phyloP scores from a whole-genome alignment of 352 stramenopile species.

The Thalassiosira pacifica region DNA sequence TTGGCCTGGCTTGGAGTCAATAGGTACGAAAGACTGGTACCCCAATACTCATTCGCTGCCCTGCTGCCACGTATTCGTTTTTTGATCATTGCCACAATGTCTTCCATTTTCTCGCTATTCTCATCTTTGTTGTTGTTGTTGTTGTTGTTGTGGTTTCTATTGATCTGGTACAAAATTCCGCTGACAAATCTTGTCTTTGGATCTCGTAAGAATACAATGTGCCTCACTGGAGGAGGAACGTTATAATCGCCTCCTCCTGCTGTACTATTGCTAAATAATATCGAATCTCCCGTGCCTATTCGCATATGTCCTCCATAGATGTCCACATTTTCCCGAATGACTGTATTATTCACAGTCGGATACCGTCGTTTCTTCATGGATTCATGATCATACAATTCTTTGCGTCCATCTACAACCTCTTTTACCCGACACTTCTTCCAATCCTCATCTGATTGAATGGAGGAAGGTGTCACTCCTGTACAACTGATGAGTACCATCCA shows the following conservation, averaged over 20 bases:
- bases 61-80: slow-evolving; percentile 30
- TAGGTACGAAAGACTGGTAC: slow-evolving; percentile 59
- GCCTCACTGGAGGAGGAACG: slow-evolving; percentile 14
- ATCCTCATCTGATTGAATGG: slow-evolving; percentile 20
- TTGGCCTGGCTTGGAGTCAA: slow-evolving; percentile 61
- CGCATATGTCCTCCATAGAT: slow-evolving; percentile 64
- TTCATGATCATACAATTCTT: no score
- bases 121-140: slow-evolving; percentile 36
- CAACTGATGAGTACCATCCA: slow-evolving; percentile 49
- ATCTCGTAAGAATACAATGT: slow-evolving; percentile 68
- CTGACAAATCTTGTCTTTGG: slow-evolving; percentile 64
- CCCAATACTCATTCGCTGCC: slow-evolving; percentile 34
- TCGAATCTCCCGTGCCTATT: slow-evolving; percentile 52
- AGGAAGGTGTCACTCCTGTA: slow-evolving; percentile 25
- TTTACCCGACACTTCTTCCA: slow-evolving; percentile 49
- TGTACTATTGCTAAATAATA: slow-evolving; percentile 9
- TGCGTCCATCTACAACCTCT: slow-evolving; percentile 15
- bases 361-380: slow-evolving; percentile 18
- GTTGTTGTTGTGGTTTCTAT: slow-evolving; percentile 16
- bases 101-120: slow-evolving; percentile 13
- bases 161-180: slow-evolving; percentile 43
- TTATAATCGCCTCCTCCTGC: background rate
- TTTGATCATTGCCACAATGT: slow-evolving; percentile 37
- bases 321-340: slow-evolving; percentile 60
- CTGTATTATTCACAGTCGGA: slow-evolving; percentile 44